Evolutionary conservation across 1,284 basidiomycete genomes (phyloP).

Genomic region (Cutaneotrichosporon sp.): DNA sequence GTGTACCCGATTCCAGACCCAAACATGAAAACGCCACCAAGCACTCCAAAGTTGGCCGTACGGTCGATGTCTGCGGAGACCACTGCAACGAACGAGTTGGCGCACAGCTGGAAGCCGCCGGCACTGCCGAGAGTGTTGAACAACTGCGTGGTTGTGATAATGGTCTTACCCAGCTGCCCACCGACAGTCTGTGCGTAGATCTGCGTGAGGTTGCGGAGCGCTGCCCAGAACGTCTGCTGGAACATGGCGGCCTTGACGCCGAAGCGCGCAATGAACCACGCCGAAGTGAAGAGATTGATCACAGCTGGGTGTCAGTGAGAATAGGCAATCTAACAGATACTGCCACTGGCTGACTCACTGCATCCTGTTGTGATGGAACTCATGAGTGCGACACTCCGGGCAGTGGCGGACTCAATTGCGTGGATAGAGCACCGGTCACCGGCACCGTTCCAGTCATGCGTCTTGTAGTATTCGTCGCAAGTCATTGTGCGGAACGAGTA

Average conservation of each 20-base stretch:
- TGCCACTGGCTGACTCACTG: too few species aligned
- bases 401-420: slow-evolving; percentile 32
- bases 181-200: slow-evolving; percentile 36
- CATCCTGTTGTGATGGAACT: slow-evolving; percentile 24
- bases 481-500: slow-evolving; percentile 42
- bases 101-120: slow-evolving; percentile 41
- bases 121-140: slow-evolving; percentile 44
- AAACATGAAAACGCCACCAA: slow-evolving; percentile 39
- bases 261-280: slow-evolving; percentile 33
- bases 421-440: slow-evolving; percentile 36
- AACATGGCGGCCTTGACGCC: slow-evolving; percentile 44
- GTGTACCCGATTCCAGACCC: slow-evolving; percentile 22
- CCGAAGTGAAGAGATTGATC: slow-evolving; percentile 44
- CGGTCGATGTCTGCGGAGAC: slow-evolving; percentile 31
- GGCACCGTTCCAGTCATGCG: slow-evolving; percentile 19
- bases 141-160: slow-evolving; percentile 41
- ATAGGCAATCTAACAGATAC: too few species aligned
- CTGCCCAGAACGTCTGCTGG: slow-evolving; percentile 43
- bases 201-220: slow-evolving; percentile 40
- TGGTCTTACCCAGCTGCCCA: slow-evolving; percentile 27
- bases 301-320: slow-evolving; percentile 22
- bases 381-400: slow-evolving; percentile 36
- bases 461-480: slow-evolving; percentile 42
- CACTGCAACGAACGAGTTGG: slow-evolving; percentile 34
- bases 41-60: slow-evolving; percentile 41